phyloP scores from a whole-genome alignment of 495 filamentous ascomycete genomes.

The Glarea lozoyensis region DNA sequence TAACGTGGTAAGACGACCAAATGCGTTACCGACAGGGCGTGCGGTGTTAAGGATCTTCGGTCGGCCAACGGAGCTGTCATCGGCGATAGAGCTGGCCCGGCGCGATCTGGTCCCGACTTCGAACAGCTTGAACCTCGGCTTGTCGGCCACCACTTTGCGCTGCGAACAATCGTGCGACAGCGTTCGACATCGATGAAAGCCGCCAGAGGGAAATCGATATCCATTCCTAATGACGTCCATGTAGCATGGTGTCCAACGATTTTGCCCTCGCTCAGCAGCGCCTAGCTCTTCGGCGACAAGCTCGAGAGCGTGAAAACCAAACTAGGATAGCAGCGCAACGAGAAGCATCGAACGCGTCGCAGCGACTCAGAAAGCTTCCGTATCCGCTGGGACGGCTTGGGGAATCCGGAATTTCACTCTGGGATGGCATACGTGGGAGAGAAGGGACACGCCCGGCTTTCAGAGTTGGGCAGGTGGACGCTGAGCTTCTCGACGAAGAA shows the following conservation, averaged over 20 bases:
- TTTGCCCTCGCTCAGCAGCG: constrained; percentile 83
- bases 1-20: too few relatives aligned
- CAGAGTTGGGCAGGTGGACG: constrained; percentile 93
- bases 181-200: neutral
- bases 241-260: constrained; percentile 51
- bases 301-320: constrained; percentile 54
- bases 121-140: neutral
- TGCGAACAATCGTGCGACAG: too few relatives aligned
- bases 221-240: constrained; percentile 51
- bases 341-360: constrained; percentile 48
- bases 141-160: too few relatives aligned
- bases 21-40: too few relatives aligned
- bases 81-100: too few relatives aligned
- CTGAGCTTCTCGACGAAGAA: constrained; percentile 92
- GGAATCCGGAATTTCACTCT: constrained; percentile 46
- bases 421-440: constrained; percentile 62
- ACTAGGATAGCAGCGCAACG: constrained; percentile 46
- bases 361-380: constrained; percentile 49
- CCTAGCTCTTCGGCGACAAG: constrained; percentile 65
- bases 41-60: too few relatives aligned
- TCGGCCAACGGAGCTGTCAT: too few relatives aligned
- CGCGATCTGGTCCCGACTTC: too few relatives aligned
- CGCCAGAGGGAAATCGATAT: constrained; percentile 7
- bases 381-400: constrained; percentile 55
- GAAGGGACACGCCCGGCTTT: constrained; percentile 79